Percentiles rank a stretch among this genome's conserved stretches.
Conservation (phyloP, 331 rosid species). For the Saraca asoca region DNA sequence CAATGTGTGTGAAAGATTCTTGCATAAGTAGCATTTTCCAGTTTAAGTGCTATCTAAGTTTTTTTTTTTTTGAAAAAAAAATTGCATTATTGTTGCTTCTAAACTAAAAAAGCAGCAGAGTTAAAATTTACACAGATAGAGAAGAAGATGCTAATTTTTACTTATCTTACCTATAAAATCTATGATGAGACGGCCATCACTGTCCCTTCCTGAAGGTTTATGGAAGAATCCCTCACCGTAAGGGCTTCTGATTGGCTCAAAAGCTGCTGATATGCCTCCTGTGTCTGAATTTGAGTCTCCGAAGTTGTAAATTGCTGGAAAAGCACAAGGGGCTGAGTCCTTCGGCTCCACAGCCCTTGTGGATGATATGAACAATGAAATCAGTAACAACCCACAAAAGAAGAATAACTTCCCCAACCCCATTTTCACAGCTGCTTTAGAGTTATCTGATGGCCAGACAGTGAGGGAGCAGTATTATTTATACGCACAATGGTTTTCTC, state of each 20-base stretch:
- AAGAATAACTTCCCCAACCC: constrained; percentile 28
- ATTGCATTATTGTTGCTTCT: not conserved
- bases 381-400: constrained; percentile 37
- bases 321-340: constrained; percentile 51
- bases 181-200: constrained; percentile 76
- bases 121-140: not conserved
- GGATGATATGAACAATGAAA: constrained; percentile 12
- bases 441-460: not conserved
- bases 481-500: no score
- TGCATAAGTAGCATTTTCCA: no score
- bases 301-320: constrained; percentile 91
- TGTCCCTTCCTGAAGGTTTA: constrained; percentile 60
- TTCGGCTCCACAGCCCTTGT: constrained; percentile 22
- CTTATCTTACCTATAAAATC: constrained; percentile 68
- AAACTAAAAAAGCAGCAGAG: not conserved
- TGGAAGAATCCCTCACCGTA: constrained; percentile 76
- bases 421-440: constrained; percentile 35
- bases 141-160: not conserved
- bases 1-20: no score
- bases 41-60: no score
- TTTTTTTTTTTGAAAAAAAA: no score
- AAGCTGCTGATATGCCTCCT: constrained; percentile 81
- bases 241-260: constrained; percentile 67
- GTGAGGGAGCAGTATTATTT: not conserved
- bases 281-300: constrained; percentile 98